Conservation (phyloP, 495 filamentous ascomycete genomes). For the Aspergillus olivimuriae region DNA sequence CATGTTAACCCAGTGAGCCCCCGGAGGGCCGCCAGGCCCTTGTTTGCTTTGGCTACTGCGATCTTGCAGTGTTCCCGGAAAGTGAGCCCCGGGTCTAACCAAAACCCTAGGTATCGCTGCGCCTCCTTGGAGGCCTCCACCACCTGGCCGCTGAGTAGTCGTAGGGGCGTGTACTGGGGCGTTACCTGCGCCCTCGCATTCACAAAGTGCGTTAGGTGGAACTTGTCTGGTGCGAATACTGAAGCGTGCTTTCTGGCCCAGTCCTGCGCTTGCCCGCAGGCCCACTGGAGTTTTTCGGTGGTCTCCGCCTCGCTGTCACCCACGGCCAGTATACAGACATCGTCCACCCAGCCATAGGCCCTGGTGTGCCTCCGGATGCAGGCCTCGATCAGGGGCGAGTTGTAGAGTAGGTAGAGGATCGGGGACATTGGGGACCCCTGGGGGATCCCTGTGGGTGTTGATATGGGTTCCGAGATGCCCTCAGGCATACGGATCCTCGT, state of each 20-base stretch:
- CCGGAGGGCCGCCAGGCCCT: not conserved
- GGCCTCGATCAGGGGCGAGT: slow-evolving; percentile 4
- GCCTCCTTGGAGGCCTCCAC: not conserved
- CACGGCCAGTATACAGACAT: slow-evolving; percentile 6
- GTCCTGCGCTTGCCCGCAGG: not conserved
- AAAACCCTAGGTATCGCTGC: slow-evolving; percentile 7
- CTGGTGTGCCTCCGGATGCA: not conserved
- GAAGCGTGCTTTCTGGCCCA: slow-evolving; percentile 12
- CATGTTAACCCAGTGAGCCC: not conserved
- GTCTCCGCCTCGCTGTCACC: slow-evolving; percentile 2
- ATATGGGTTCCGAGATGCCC: not conserved
- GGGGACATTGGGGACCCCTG: slow-evolving; percentile 16
- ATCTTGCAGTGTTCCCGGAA: slow-evolving; percentile 8
- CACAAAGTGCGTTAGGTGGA: slow-evolving; percentile 11
- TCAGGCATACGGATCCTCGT: slow-evolving; percentile 11
- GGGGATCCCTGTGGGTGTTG: slow-evolving; percentile 8
- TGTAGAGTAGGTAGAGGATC: slow-evolving; percentile 19
- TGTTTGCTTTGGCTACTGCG: slow-evolving; percentile 2
- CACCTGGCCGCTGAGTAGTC: not conserved
- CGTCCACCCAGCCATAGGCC: slow-evolving; percentile 13
- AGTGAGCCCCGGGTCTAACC: slow-evolving; percentile 10
- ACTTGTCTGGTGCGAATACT: slow-evolving; percentile 12
- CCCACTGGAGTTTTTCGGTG: slow-evolving; percentile 1
- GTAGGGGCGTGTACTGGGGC: not conserved
- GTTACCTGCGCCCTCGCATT: not conserved